Conservation (phyloP, 2,329 filamentous ascomycete species). For the Fusarium pilosicola region DNA sequence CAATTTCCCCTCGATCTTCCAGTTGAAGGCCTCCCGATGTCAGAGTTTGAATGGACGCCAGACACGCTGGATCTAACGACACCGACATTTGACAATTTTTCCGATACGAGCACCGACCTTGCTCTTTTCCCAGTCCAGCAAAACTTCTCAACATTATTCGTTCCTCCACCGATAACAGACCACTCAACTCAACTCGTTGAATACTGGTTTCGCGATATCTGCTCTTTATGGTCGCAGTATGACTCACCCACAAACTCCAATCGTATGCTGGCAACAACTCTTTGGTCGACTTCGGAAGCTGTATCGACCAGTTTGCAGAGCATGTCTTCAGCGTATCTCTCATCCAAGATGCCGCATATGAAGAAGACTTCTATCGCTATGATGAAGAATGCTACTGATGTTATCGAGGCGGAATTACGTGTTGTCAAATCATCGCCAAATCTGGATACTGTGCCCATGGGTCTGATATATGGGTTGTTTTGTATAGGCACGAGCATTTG, state of each 20-base stretch:
- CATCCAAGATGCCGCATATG: conserved; percentile 48
- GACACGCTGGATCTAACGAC: conserved; percentile 13
- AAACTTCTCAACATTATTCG: not conserved
- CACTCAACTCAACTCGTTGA: conserved; percentile 46
- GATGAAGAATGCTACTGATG: conserved; percentile 49
- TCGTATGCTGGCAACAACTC: conserved; percentile 49
- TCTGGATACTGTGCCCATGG: conserved; percentile 44
- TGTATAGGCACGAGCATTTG: conserved; percentile 54
- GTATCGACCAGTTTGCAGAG: conserved; percentile 54
- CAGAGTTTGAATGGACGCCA: conserved; percentile 15
- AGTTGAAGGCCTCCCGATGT: not conserved
- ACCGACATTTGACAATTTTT: not conserved
- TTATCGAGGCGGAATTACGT: conserved; percentile 48
- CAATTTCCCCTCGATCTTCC: conserved; percentile 11
- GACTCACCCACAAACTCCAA: conserved; percentile 54
- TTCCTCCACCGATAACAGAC: conserved; percentile 27
- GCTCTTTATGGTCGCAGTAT: conserved; percentile 53
- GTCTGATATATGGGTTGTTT: conserved; percentile 51
- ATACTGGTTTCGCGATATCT: conserved; percentile 53
- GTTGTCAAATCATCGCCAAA: conserved; percentile 31
- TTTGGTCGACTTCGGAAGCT: conserved; percentile 52
- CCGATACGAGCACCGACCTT: not conserved
- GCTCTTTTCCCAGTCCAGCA: conserved; percentile 12
- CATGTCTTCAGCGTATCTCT: conserved; percentile 53
- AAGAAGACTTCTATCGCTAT: conserved; percentile 46